Percentiles rank a stretch among this genome's conserved stretches.
phyloP scores from a whole-genome alignment of 305 asterid species.

The Fraxinus albicans region DNA sequence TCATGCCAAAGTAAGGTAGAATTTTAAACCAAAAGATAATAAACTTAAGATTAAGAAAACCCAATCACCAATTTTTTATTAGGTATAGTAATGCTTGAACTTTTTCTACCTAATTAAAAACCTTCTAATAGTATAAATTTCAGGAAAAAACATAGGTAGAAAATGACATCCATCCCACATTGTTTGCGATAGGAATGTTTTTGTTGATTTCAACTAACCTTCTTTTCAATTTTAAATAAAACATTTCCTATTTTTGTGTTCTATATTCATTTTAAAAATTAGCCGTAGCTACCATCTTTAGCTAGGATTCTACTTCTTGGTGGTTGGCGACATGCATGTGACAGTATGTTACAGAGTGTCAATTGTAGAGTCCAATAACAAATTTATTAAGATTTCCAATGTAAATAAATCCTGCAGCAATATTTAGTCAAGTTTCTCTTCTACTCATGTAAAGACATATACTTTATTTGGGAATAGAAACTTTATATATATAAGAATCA shows the following conservation, averaged over 20 bases:
- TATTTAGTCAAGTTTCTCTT: too few relatives aligned
- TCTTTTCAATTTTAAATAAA: background rate
- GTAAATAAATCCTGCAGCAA: too few relatives aligned
- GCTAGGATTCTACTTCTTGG: background rate
- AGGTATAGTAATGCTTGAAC: background rate
- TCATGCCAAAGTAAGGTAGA: background rate
- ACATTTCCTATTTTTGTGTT: background rate
- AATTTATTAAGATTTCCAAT: too few relatives aligned
- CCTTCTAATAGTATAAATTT: background rate
- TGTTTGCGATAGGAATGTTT: background rate
- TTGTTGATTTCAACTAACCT: background rate
- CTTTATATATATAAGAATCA: too few relatives aligned
- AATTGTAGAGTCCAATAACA: background rate
- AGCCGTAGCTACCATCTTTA: background rate
- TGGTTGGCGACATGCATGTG: background rate
- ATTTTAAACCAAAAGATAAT: background rate
- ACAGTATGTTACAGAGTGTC: background rate
- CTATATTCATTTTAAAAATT: background rate
- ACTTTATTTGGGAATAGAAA: too few relatives aligned
- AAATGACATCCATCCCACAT: background rate
- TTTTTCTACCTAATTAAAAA: background rate
- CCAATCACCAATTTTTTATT: background rate
- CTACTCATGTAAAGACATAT: too few relatives aligned
- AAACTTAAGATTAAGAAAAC: background rate
- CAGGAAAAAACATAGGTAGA: background rate